Base-by-base conservation (phyloP, 1,284 basidiomycete species). In the Rhodotorula mucilaginosa region DNA sequence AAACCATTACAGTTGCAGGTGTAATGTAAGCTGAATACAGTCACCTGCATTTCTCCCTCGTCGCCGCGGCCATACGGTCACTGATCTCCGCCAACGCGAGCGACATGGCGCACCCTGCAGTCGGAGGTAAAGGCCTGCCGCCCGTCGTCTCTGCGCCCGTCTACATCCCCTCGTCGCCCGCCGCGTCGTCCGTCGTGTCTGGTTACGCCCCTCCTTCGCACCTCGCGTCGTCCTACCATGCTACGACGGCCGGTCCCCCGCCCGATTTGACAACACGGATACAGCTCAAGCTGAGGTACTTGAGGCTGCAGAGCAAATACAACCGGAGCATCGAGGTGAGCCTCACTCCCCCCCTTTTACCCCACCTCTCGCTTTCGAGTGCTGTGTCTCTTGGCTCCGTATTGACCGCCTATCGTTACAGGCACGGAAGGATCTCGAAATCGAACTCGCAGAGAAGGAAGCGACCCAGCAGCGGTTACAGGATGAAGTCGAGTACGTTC, bases 371-470 rank as follows among this genome's bases (percentile, higher is more conserved):
- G 8, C 34, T 34, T 34, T 34, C 5, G 34, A 6, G 8, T 34
- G 34, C 8, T 5, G 34, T 34, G 34, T 34, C 34, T 34, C 39
- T 21, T 23, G n/a, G 10, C 51, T 52, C 3, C 51, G 49, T 18
- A 23, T 1, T 18, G 2, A 16, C 12, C 26, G 18, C 31, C 34
- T 34, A 1, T 31, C 7, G 6, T 5, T 0, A 18, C 70, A 76
- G 73, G 59, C 52, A 4, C 49, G 70, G 23, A 71, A 71, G 23
- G 73, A 76, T 61, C 59, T 76, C 34, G 62, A 39, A 10, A 52
- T 76, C 31, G 75, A 76, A 56, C 67, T 66, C 2, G 69, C 49
- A 10, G 75, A 76, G 58, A 76, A 76, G 68, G 71, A 73, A 26
- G 65, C 64, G 31, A 76, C 73, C 39, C 59, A 67, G 12, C 69